Conservation (phyloP, 2,329 filamentous ascomycete genomes). For the Cryphonectria carpinicola region DNA sequence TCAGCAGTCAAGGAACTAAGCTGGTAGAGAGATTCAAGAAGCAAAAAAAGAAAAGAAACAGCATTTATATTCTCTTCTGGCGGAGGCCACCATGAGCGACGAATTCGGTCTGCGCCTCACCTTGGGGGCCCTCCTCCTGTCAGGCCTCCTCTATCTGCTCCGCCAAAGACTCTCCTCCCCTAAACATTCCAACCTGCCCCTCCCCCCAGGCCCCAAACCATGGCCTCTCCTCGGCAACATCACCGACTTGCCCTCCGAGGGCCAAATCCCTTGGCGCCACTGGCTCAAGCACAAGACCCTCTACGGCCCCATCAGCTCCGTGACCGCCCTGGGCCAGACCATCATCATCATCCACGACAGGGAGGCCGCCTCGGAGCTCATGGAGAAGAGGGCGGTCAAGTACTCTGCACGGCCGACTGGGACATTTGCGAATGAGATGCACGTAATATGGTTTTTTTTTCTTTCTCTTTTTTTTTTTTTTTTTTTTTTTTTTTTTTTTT, state of each 20-base stretch:
- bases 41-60: background rate
- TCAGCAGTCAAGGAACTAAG: too few relatives aligned
- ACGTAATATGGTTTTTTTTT: background rate
- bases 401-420: slow-evolving; percentile 11
- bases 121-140: background rate
- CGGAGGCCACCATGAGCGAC: background rate
- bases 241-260: slow-evolving; percentile 47
- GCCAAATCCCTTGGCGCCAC: slow-evolving; percentile 42
- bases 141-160: background rate
- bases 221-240: slow-evolving; percentile 55
- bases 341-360: slow-evolving; percentile 46
- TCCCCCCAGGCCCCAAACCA: slow-evolving; percentile 54
- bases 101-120: background rate
- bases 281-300: slow-evolving; percentile 46
- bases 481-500: too few relatives aligned
- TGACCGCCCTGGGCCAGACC: slow-evolving; percentile 46
- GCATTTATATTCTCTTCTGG: background rate
- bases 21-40: background rate
- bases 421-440: slow-evolving; percentile 23
- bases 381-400: slow-evolving; percentile 15
- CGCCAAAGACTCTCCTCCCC: background rate
- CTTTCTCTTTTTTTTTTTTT: too few relatives aligned
- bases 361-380: slow-evolving; percentile 7
- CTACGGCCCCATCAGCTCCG: slow-evolving; percentile 44
- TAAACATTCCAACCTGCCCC: background rate